Evolutionary conservation across 495 filamentous ascomycete species (phyloP).

Genomic region (Durotheca rogersii): DNA sequence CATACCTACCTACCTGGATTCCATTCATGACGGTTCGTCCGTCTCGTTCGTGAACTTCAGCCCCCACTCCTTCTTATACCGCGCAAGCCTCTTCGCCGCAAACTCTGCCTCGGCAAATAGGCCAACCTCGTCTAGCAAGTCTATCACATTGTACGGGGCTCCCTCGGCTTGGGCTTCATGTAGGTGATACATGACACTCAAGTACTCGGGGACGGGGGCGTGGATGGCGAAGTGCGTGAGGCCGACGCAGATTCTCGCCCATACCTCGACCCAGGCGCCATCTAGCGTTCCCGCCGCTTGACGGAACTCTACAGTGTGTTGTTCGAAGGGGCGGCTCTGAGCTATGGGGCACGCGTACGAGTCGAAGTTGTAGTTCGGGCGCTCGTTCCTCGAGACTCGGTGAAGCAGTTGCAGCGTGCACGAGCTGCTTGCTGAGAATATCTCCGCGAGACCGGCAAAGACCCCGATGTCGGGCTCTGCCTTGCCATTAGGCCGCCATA

Average conservation of each 20-base stretch:
- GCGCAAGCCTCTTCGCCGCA: neutral
- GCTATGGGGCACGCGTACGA: neutral
- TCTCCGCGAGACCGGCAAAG: neutral
- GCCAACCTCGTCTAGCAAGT: constrained; percentile 15
- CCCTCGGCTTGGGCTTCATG: neutral
- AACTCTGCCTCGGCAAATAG: constrained; percentile 10
- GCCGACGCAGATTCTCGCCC: constrained; percentile 36
- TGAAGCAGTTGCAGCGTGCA: neutral
- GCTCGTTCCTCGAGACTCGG: neutral
- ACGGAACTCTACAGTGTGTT: constrained; percentile 44
- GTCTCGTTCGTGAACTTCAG: no score
- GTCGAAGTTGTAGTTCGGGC: constrained; percentile 13
- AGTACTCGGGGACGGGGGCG: constrained; percentile 6
- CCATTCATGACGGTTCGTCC: no score
- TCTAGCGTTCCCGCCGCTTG: constrained; percentile 38
- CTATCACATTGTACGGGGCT: constrained; percentile 16
- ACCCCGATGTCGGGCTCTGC: neutral
- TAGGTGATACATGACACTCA: constrained; percentile 3
- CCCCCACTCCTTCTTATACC: neutral
- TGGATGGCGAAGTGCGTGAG: constrained; percentile 29
- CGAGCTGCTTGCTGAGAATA: neutral
- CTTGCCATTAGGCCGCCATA: neutral
- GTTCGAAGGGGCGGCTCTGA: neutral
- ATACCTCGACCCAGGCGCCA: constrained; percentile 20
- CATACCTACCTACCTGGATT: no score